These are phyloP conservation scores for Opeltia flavorubescens DNA, from an alignment of 495 filamentous ascomycete genomes.

Conservation along the genomic window DNA sequence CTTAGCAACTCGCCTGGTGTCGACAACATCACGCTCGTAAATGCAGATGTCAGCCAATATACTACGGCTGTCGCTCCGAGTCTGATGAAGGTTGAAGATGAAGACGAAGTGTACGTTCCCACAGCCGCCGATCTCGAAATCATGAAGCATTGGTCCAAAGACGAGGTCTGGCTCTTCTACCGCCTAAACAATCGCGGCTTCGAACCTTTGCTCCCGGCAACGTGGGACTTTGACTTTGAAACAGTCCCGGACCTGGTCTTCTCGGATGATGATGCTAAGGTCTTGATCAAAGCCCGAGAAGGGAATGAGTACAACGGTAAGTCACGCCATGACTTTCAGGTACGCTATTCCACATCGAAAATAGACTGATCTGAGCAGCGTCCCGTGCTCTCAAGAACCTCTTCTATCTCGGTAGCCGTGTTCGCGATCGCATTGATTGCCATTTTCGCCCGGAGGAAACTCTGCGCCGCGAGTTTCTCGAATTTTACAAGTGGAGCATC, in stretches of 20 bases:
- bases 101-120: constrained; percentile 6
- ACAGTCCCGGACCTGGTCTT: constrained; percentile 48
- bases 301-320: constrained; percentile 26
- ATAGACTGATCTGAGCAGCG: constrained; percentile 12
- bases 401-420: constrained; percentile 25
- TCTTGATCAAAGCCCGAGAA: constrained; percentile 32
- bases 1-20: neutral
- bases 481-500: constrained; percentile 31
- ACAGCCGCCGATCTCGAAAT: constrained; percentile 9
- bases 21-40: constrained; percentile 2
- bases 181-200: constrained; percentile 43
- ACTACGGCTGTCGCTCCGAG: neutral
- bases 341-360: neutral
- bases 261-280: constrained; percentile 23
- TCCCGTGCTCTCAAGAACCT: constrained; percentile 25
- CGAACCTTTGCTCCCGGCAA: constrained; percentile 39
- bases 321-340: neutral
- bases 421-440: constrained; percentile 25
- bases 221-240: constrained; percentile 46
- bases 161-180: constrained; percentile 40
- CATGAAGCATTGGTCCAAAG: constrained; percentile 28
- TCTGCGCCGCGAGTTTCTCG: constrained; percentile 22
- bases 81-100: constrained; percentile 1
- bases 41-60: neutral
- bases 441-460: constrained; percentile 16